A percentile compares a stretch with the other conserved stretches of the same genome.
These are phyloP conservation scores for Cladophialophora exuberans DNA, from an alignment of 2,329 filamentous ascomycete species.

Conservation along the genomic window DNA sequence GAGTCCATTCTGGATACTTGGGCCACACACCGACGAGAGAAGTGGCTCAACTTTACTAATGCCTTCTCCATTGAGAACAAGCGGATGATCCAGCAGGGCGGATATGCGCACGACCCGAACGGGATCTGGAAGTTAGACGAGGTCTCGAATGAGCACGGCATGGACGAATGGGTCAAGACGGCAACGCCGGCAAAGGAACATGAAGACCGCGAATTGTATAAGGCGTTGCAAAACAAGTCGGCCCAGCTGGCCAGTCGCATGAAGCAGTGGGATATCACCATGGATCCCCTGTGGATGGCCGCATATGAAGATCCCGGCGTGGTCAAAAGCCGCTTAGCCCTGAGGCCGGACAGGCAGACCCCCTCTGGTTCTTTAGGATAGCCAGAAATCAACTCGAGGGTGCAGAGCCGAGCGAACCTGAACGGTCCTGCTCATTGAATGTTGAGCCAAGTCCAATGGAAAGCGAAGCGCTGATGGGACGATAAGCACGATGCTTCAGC, in stretches of 20 bases:
- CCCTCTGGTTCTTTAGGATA: too few relatives aligned
- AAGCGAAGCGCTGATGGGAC: too few relatives aligned
- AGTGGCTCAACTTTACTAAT: constrained; percentile 28
- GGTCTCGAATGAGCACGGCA: constrained; percentile 23
- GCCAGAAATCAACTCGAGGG: too few relatives aligned
- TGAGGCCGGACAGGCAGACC: too few relatives aligned
- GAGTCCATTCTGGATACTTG: constrained; percentile 21
- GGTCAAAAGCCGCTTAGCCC: too few relatives aligned
- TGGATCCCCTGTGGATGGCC: constrained; percentile 30
- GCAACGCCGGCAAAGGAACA: constrained; percentile 24
- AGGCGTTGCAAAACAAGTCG: constrained; percentile 22
- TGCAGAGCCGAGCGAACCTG: too few relatives aligned
- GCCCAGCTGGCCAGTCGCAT: constrained; percentile 26
- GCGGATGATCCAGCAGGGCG: constrained; percentile 20
- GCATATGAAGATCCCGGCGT: constrained; percentile 26
- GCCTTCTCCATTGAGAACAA: constrained; percentile 27
- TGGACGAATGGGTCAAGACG: constrained; percentile 26
- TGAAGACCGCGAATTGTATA: constrained; percentile 17
- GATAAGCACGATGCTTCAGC: too few relatives aligned
- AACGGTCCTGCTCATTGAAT: too few relatives aligned
- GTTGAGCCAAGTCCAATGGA: too few relatives aligned
- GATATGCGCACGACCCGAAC: constrained; percentile 23
- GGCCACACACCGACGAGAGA: constrained; percentile 22
- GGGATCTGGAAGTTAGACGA: constrained; percentile 25
- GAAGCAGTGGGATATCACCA: constrained; percentile 30